Conservation (phyloP, 805 yeast genomes). For the Yarrowia bubula region DNA sequence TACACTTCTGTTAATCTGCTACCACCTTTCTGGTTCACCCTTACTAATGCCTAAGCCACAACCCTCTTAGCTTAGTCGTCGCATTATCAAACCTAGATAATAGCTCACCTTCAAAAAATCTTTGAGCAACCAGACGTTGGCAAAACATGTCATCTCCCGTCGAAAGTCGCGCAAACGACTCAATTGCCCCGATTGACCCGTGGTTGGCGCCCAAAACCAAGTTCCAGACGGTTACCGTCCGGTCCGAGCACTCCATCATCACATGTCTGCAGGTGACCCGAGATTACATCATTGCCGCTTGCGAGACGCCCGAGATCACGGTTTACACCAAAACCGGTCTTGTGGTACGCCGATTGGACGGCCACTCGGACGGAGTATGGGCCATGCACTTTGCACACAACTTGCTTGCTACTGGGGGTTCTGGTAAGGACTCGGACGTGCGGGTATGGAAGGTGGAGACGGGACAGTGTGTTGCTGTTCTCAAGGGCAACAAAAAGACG, state of each 20-base stretch:
- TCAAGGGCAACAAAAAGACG: constrained; percentile 85
- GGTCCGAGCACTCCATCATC: constrained; percentile 40
- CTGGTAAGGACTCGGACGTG: constrained; percentile 92
- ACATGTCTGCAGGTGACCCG: constrained; percentile 43
- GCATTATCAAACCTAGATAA: constrained; percentile 22
- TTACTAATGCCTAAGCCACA: too few relatives aligned
- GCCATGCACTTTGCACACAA: constrained; percentile 88
- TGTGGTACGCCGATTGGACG: constrained; percentile 78
- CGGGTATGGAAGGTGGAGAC: constrained; percentile 98
- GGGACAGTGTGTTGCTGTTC: constrained; percentile 74
- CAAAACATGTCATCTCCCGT: background rate
- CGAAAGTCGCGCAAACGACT: background rate
- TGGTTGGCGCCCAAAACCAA: constrained; percentile 9
- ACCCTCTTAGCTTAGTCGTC: background rate
- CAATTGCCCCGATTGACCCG: constrained; percentile 22
- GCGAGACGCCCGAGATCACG: constrained; percentile 46
- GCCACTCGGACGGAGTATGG: constrained; percentile 98
- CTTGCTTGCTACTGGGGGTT: constrained; percentile 89
- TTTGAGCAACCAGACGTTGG: background rate
- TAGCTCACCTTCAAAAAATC: constrained; percentile 2
- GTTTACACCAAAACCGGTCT: constrained; percentile 43
- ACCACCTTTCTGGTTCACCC: too few relatives aligned
- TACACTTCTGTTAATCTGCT: too few relatives aligned
- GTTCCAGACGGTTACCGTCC: constrained; percentile 30
- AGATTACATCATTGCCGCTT: constrained; percentile 43